phyloP scores from a whole-genome alignment of 306 rosid genomes.

The Ochetophila trinervis region DNA sequence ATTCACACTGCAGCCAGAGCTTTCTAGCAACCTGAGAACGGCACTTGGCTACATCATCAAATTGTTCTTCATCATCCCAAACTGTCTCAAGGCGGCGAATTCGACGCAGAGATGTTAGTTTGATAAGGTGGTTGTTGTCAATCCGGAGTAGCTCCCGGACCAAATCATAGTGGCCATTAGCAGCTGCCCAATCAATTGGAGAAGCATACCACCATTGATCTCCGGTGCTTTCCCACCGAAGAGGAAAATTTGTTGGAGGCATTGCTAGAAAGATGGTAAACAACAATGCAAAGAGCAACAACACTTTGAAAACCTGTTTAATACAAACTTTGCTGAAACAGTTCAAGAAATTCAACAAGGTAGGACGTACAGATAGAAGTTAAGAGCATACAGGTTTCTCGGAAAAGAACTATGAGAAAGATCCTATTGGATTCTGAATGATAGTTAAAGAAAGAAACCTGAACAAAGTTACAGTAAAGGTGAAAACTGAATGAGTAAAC shows the following conservation, averaged over 20 bases:
- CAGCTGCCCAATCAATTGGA: slow-evolving; percentile 96
- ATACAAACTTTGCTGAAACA: slow-evolving; percentile 9
- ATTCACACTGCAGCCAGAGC: slow-evolving; percentile 65
- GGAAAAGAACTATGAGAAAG: neutral
- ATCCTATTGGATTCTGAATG: neutral
- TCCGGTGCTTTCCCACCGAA: slow-evolving; percentile 98
- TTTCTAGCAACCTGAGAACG: slow-evolving; percentile 63
- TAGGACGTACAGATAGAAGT: neutral
- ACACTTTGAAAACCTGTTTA: neutral
- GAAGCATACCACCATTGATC: slow-evolving; percentile 99
- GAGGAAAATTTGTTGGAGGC: slow-evolving; percentile 89
- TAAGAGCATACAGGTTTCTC: neutral
- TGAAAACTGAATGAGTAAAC: neutral
- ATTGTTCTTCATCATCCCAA: slow-evolving; percentile 90
- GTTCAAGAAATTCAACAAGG: neutral
- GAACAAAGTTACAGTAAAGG: too few species aligned
- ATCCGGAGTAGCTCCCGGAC: slow-evolving; percentile 78
- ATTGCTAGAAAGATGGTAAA: slow-evolving; percentile 30
- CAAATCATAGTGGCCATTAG: slow-evolving; percentile 91
- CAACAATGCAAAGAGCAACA: slow-evolving; percentile 3
- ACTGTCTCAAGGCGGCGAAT: slow-evolving; percentile 87
- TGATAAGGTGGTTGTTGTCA: slow-evolving; percentile 87
- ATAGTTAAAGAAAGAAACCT: too few species aligned
- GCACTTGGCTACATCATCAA: slow-evolving; percentile 70
- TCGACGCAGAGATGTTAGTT: slow-evolving; percentile 87